Evolutionary conservation across 805 yeast species (phyloP).

Genomic region (Saccharomyces paradoxus): DNA sequence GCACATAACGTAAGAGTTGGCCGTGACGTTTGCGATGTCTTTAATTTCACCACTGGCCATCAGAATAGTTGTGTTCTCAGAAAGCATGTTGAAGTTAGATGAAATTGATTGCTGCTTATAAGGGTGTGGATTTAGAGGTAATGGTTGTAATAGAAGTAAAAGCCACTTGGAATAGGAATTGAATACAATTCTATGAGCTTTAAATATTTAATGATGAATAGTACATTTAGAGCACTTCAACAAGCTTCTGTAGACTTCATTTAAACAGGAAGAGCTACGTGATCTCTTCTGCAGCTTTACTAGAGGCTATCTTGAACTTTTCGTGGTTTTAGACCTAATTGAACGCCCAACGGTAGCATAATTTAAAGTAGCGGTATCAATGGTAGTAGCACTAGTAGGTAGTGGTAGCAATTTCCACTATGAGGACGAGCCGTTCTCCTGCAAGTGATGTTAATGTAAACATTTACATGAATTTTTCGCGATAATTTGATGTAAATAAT

Average conservation of each 20-base stretch:
- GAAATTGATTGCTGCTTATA: neutral
- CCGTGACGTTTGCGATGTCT: constrained; percentile 30
- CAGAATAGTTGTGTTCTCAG: constrained; percentile 35
- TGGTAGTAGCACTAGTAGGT: neutral
- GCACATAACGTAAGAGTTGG: constrained; percentile 37
- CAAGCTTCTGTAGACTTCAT: neutral
- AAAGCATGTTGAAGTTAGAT: constrained; percentile 16
- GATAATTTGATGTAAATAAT: neutral
- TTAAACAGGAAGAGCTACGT: neutral
- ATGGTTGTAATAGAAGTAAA: neutral
- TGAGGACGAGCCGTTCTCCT: neutral
- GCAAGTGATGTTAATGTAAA: neutral
- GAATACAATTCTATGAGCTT: neutral
- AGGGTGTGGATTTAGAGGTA: neutral
- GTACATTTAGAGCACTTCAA: neutral
- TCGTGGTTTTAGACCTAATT: neutral
- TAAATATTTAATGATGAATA: neutral
- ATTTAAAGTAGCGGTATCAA: neutral
- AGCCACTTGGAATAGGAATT: neutral
- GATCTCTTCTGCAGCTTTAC: neutral
- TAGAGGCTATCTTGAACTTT: neutral
- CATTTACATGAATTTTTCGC: neutral
- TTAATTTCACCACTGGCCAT: constrained; percentile 37
- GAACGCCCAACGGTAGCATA: neutral
- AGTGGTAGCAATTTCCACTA: neutral